Percentiles rank a stretch among this genome's conserved stretches.
Conservation (phyloP, 768 basidiomycete genomes). For the Macrocybe gigantea region DNA sequence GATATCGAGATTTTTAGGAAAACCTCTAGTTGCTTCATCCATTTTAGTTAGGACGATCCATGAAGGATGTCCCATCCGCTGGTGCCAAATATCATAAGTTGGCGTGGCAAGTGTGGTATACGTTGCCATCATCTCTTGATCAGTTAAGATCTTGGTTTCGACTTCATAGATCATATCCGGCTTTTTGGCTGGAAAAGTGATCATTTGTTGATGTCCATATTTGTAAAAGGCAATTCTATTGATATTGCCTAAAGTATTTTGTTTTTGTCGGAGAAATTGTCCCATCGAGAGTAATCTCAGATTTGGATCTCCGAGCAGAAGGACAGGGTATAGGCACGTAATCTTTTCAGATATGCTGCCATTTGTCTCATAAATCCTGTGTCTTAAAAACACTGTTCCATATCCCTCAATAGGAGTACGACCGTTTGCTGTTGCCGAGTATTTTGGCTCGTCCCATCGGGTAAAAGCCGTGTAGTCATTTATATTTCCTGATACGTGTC, state of each 20-base stretch:
- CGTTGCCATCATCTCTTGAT: not conserved
- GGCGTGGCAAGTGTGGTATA: not conserved
- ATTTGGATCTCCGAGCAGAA: not conserved
- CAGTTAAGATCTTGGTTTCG: not conserved
- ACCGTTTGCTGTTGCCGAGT: not conserved
- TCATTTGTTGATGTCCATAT: not conserved
- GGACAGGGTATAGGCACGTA: not conserved
- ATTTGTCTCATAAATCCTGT: not conserved
- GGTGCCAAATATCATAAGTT: constrained; percentile 3
- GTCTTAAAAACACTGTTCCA: not conserved
- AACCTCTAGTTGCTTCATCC: not conserved
- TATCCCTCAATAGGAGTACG: not conserved
- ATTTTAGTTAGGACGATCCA: not conserved
- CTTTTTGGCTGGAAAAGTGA: not conserved
- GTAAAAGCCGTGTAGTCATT: not conserved
- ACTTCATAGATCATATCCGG: not conserved
- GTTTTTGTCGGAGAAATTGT: not conserved
- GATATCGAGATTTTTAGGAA: not conserved
- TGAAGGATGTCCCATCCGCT: constrained; percentile 1
- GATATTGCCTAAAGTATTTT: not conserved
- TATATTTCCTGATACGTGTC: not conserved
- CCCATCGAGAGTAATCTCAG: not conserved
- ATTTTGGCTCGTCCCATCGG: not conserved
- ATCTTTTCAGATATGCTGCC: not conserved
- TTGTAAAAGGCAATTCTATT: not conserved